Base-by-base conservation (phyloP, 1,284 basidiomycete species). In the Prillingera fragicola region DNA sequence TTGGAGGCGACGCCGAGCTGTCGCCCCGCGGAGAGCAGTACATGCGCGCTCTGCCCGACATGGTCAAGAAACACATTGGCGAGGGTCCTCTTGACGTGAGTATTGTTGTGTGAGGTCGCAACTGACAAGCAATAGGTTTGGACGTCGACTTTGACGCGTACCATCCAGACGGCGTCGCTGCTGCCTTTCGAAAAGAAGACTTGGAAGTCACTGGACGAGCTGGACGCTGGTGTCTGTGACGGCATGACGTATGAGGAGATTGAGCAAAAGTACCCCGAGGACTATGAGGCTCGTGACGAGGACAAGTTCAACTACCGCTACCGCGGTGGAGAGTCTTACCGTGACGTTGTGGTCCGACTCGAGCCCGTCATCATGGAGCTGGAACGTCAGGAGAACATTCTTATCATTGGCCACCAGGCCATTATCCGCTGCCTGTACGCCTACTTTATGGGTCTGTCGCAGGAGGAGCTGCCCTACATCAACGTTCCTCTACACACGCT, bases 271-370 rank as follows among this genome's bases (percentile, higher is more conserved):
- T 98, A 97, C 65, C 95, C 95, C 0, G 95, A 99, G 56, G 95
- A 99, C 70, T 97, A 94, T 66, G 92, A 90, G n/a, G 90, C 89
- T 63, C 82, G 95, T 21, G 95, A 98, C 63, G 91, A 98, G 43
- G 95, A 99, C 75, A 99, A 99, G 72, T 99, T 96, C 74, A 98
- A 98, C 73, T 99, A 99, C 69, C 82, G 95, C 19, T 97, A 97
- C 72, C 78, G 88, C 70, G 83, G 82, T 15, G 94, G 95, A 41
- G 95, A 96, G 69, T 92, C 89, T 5, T 96, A 96, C 68, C 81
- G 91, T 19, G 91, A 96, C 65, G 88, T 92, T 8, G 90, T 97
- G n/a, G 82, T 91, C 6, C 82, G 94, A 23, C 77, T 99, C 21
- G 95, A 99, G 67, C 95, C 95, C 12, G 87, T 97, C 41, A 97